These are phyloP conservation scores for Tremella mesenterica DNA, from an alignment of 768 basidiomycete species.

Conservation along the genomic window DNA sequence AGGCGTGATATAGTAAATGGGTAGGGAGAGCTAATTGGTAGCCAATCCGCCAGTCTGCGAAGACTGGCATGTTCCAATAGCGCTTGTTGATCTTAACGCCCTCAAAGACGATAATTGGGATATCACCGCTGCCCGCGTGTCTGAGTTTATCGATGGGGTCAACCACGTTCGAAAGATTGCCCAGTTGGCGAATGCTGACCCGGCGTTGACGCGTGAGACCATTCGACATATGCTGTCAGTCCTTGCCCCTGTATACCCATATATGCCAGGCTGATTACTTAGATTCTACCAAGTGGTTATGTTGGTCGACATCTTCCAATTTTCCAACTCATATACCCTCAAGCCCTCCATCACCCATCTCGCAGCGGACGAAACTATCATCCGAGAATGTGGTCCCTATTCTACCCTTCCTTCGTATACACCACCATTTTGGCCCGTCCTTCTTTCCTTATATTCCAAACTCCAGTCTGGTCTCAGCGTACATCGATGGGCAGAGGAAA, in stretches of 20 bases:
- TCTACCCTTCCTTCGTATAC: constrained; percentile 67
- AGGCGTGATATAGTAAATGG: no score
- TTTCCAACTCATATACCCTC: constrained; percentile 92
- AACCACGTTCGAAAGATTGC: constrained; percentile 89
- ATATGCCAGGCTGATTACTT: background rate
- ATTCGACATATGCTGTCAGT: constrained; percentile 84
- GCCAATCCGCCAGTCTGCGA: constrained; percentile 77
- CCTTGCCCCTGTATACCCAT: background rate
- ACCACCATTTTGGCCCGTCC: constrained; percentile 75
- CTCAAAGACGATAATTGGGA: constrained; percentile 91
- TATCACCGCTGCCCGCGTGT: constrained; percentile 77
- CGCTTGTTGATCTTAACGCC: constrained; percentile 71
- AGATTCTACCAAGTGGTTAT: constrained; percentile 6
- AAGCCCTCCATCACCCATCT: constrained; percentile 79
- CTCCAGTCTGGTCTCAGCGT: constrained; percentile 75
- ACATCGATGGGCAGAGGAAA: constrained; percentile 74
- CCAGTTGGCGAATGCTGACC: constrained; percentile 78
- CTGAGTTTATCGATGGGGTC: constrained; percentile 74
- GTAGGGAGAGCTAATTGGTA: constrained; percentile 5
- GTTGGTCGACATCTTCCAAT: constrained; percentile 86
- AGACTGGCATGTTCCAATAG: constrained; percentile 92
- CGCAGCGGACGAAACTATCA: constrained; percentile 72
- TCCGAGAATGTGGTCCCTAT: constrained; percentile 84
- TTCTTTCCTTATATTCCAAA: constrained; percentile 77
- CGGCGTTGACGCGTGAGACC: constrained; percentile 69